A percentile compares a stretch with the other conserved stretches of the same genome.
Evolutionary conservation across 169 alveolate species (phyloP).

Genomic region (Plasmodium cynomolgi): DNA sequence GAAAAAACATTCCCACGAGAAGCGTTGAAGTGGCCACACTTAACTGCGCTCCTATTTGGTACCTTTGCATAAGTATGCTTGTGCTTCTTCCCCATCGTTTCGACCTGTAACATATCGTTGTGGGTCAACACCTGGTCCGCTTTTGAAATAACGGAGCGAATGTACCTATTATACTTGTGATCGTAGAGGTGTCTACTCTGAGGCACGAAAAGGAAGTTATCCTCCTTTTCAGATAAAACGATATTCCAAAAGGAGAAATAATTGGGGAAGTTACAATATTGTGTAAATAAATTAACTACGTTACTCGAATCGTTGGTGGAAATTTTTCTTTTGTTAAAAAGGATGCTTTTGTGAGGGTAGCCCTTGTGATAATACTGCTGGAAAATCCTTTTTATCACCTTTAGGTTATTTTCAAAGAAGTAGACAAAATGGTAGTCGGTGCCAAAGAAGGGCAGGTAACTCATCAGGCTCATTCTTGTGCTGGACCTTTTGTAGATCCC

Average conservation of each 20-base stretch:
- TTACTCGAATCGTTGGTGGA: background rate
- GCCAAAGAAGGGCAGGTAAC: conserved; percentile 50
- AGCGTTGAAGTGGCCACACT: background rate
- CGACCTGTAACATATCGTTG: background rate
- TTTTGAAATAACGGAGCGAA: conserved; percentile 6
- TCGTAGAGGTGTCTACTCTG: conserved; percentile 23
- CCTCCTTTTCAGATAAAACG: background rate
- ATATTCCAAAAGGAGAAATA: conserved; percentile 55
- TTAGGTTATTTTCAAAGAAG: conserved; percentile 62
- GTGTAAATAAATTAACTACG: conserved; percentile 25
- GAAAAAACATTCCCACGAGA: background rate
- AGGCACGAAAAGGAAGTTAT: conserved; percentile 27
- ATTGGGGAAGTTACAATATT: conserved; percentile 66
- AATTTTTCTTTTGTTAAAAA: conserved; percentile 22
- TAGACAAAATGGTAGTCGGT: conserved; percentile 44
- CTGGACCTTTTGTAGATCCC: conserved; percentile 23
- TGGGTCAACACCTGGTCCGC: background rate
- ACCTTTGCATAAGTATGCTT: background rate
- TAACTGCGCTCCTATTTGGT: background rate
- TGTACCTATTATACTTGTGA: conserved; percentile 44
- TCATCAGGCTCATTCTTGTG: background rate
- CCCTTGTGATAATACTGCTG: conserved; percentile 74
- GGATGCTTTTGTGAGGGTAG: conserved; percentile 10
- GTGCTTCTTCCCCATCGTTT: background rate
- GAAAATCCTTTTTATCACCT: conserved; percentile 44